These are phyloP conservation scores for Osmanthus fragrans DNA, from an alignment of 257 asterid genomes.

Conservation along the genomic window DNA sequence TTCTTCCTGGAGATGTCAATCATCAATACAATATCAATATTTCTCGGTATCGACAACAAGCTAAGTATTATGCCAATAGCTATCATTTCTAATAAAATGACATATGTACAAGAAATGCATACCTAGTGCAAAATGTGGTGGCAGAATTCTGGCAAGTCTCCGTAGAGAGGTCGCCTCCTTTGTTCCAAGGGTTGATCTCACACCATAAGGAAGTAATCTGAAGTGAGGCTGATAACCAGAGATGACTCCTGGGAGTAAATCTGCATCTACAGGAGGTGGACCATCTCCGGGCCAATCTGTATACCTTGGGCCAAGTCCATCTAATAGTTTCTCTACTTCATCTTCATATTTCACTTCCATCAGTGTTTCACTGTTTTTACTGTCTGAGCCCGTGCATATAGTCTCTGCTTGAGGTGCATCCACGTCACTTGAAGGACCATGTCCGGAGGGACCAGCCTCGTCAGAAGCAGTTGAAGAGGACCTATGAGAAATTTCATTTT, in stretches of 20 bases:
- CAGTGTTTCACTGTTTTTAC: conserved; percentile 30
- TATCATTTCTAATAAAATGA: not conserved
- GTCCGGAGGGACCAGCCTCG: conserved; percentile 29
- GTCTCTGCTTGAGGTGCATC: conserved; percentile 35
- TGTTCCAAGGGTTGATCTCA: conserved; percentile 60
- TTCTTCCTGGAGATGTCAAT: conserved; percentile 66
- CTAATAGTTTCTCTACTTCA: conserved; percentile 69
- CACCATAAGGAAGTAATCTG: conserved; percentile 91
- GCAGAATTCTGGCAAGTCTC: conserved; percentile 83
- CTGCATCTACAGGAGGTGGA: conserved; percentile 96
- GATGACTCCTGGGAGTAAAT: conserved; percentile 76
- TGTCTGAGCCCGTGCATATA: conserved; percentile 27
- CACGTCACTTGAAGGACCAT: conserved; percentile 20
- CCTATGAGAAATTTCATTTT: conserved; percentile 40
- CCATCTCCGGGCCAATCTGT: conserved; percentile 91
- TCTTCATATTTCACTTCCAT: conserved; percentile 73
- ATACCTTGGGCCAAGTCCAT: conserved; percentile 83
- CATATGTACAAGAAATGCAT: conserved; percentile 21
- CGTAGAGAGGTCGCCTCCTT: conserved; percentile 84
- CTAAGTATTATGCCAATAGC: not conserved
- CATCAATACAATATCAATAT: conserved; percentile 10
- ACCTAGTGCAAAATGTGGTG: conserved; percentile 99
- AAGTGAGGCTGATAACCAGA: conserved; percentile 78
- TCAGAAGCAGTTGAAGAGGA: conserved; percentile 28
- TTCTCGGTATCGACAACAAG: not conserved